A percentile compares a stretch with the other conserved stretches of the same genome.
Conservation (phyloP, 164 flowering plant species). For the Cinnamomum micranthum region DNA sequence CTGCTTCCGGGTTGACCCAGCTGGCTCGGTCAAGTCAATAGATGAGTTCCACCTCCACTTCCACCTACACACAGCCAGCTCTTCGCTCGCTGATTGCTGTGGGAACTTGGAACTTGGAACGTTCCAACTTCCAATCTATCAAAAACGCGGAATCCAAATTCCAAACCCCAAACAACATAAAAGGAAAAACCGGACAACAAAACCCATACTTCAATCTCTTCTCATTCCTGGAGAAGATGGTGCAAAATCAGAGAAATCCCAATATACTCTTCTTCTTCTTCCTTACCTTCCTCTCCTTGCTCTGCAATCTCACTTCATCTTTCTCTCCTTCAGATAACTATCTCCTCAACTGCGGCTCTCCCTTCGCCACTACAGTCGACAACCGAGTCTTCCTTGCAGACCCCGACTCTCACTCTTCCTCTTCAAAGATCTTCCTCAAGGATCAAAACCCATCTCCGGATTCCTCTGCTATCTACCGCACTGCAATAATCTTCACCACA, state of each 20-base stretch:
- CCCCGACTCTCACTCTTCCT: not conserved
- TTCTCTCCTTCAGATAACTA: constrained; percentile 3
- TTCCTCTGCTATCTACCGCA: constrained; percentile 4
- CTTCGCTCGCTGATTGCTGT: too few species aligned
- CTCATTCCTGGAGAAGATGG: not conserved
- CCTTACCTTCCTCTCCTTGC: not conserved
- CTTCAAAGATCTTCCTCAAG: constrained; percentile 13
- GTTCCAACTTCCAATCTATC: not conserved
- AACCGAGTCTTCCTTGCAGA: constrained; percentile 6
- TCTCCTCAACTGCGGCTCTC: constrained; percentile 7
- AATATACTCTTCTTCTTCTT: not conserved
- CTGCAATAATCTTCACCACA: constrained; percentile 7
- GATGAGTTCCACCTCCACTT: too few species aligned
- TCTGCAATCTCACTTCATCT: constrained; percentile 1
- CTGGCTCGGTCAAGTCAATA: too few species aligned
- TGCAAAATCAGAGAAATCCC: not conserved
- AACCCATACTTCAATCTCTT: not conserved
- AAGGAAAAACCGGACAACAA: not conserved
- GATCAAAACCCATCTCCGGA: not conserved
- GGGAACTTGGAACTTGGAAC: too few species aligned
- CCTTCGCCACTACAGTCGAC: not conserved
- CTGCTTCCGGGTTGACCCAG: too few species aligned
- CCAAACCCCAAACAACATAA: not conserved
- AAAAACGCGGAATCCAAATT: not conserved
- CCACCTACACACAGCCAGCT: too few species aligned